Conservation (phyloP, 176 grass and related monocot genomes). For the Paspalum vaginatum region DNA sequence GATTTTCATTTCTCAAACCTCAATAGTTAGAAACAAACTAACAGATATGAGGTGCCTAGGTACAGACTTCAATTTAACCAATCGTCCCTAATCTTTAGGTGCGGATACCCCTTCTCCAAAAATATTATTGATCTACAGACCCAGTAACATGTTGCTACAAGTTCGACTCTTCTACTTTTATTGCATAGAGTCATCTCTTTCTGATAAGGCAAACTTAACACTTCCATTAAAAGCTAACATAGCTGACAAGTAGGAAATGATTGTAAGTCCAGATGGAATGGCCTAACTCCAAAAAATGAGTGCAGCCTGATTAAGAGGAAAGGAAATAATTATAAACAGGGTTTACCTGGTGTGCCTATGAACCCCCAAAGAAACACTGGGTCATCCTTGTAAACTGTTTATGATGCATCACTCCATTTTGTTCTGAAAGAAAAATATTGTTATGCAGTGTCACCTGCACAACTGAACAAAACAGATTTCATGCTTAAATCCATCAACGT, state of each 20-base stretch:
- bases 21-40: constrained; percentile 9
- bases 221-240: background rate
- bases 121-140: background rate
- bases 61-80: background rate
- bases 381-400: background rate
- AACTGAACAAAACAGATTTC: background rate
- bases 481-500: background rate
- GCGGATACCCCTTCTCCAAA: background rate
- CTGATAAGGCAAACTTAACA: no score
- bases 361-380: background rate
- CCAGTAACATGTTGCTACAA: background rate
- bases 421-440: background rate
- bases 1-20: background rate
- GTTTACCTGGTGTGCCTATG: constrained; percentile 12
- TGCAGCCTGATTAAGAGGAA: background rate
- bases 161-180: background rate
- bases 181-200: no score
- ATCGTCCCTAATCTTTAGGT: background rate
- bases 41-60: background rate
- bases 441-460: background rate
- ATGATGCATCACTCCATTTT: background rate
- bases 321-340: background rate
- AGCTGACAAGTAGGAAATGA: background rate
- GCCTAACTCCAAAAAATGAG: background rate
- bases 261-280: constrained; percentile 3